These are phyloP conservation scores for Anthracocystis walkeri DNA, from an alignment of 1,284 basidiomycete species.

Conservation along the genomic window DNA sequence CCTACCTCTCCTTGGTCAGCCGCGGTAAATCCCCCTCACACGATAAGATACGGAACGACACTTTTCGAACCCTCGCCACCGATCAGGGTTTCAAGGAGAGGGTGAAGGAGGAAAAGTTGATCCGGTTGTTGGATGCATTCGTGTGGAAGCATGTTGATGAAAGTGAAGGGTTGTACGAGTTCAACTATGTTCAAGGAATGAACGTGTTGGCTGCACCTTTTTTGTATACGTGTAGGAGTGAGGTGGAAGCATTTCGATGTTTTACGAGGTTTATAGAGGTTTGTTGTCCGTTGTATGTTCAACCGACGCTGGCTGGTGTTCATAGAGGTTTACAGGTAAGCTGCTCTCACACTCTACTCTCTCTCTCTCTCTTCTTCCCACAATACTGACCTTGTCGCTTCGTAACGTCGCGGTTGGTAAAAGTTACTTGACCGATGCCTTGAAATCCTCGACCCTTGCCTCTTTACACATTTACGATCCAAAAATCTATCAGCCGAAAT, in stretches of 20 bases:
- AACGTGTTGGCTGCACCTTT: conserved; percentile 98
- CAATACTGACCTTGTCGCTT: neutral
- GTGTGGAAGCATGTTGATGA: conserved; percentile 82
- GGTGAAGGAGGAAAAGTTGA: conserved; percentile 95
- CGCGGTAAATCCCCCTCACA: conserved; percentile 56
- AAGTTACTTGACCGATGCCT: conserved; percentile 92
- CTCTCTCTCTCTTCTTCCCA: neutral
- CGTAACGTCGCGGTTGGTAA: neutral
- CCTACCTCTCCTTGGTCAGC: conserved; percentile 53
- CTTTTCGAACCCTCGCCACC: conserved; percentile 86
- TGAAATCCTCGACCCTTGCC: conserved; percentile 86
- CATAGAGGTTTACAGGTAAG: conserved; percentile 89
- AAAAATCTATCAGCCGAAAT: conserved; percentile 98
- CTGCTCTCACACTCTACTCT: neutral
- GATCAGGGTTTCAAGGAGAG: conserved; percentile 93
- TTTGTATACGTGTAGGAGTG: conserved; percentile 92
- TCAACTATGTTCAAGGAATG: conserved; percentile 97
- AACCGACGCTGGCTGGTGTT: conserved; percentile 92
- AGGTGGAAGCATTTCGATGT: conserved; percentile 95
- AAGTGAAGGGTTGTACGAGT: conserved; percentile 75
- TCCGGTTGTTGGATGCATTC: conserved; percentile 92
- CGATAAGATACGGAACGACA: conserved; percentile 73
- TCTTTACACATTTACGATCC: conserved; percentile 82
- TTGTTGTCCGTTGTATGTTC: conserved; percentile 91
- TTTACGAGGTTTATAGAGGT: conserved; percentile 94